Conservation (phyloP, 2,329 filamentous ascomycete genomes). For the Aspergillus aculeatus region DNA sequence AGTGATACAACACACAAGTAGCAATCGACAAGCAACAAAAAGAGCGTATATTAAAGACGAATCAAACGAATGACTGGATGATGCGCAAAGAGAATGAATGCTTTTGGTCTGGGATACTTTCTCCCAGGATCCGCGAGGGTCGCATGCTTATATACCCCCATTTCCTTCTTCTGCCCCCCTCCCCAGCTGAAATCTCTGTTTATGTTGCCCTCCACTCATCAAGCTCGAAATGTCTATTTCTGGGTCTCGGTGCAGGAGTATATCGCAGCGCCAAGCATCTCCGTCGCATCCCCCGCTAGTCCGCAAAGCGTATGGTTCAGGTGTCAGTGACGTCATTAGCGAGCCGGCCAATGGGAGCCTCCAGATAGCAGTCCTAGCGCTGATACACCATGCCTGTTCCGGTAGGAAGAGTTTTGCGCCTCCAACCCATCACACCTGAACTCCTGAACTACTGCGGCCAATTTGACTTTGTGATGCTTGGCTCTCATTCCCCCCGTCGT, state of each 20-base stretch:
- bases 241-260: neutral
- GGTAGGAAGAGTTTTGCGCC: neutral
- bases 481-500: neutral
- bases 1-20: neutral
- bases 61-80: neutral
- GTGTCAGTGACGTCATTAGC: neutral
- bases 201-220: neutral
- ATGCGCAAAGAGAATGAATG: neutral
- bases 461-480: neutral
- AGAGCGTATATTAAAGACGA: neutral
- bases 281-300: neutral
- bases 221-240: neutral
- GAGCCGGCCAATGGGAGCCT: neutral
- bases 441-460: neutral
- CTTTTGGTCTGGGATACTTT: neutral
- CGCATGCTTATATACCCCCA: neutral
- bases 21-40: neutral
- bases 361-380: neutral
- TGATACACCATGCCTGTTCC: neutral
- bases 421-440: neutral
- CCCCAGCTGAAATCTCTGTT: neutral
- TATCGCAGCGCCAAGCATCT: neutral
- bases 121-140: neutral
- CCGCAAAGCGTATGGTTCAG: neutral
- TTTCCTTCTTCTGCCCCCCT: neutral